Base-by-base conservation (phyloP, 768 basidiomycete species). In the Cytidiella melzeri region DNA sequence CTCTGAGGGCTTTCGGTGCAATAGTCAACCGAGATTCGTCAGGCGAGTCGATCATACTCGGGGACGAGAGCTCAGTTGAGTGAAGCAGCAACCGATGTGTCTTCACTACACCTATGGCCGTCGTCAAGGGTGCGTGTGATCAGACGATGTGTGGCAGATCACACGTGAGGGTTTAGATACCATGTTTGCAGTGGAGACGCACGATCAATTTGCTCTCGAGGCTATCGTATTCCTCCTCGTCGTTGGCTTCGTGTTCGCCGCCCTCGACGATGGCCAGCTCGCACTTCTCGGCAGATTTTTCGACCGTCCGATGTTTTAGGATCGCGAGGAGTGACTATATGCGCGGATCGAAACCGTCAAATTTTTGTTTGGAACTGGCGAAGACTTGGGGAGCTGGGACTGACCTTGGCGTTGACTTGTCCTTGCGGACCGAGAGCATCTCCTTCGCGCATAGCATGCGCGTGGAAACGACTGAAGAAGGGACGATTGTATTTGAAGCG, bases 141-240 rank as follows among this genome's bases (percentile, higher is more conserved):
- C 39, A 52, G 10, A 23, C 15, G 13, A 25, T 27, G n/a, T 20
- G 18, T 34, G 25, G 11, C 25, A 24, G 37, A 53, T 39, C 30
- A 34, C 30, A 34, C 30, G 30, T 7, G 15, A 34, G 30, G 15
- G 40, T 18, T n/a, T 23, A 19, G 21, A 26, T 61, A 87, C 89
- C 90, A 56, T 91, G 85, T 70, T 92, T 91, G 64, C 90, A 92
- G 57, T 87, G 75, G 43, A 92, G 64, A 54, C 82, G 81, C 34
- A 92, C 69, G 25, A 87, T 72, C 45, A 92, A 68, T 57, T 75
- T 83, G 58, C 82, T 85, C 64, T 90, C 86, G 5, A 88, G 68
- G 42, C 76, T 71, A 55, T 89, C 86, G 9, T 62, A 57, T 18
- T 76, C 76, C 20, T 76, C 76, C 39, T 70, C 69, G 10, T 67